Evolutionary conservation across 805 yeast genomes (phyloP), one percentile per base, ranked within the genome.

Genomic region (Wickerhamomyces sydowiorum): DNA sequence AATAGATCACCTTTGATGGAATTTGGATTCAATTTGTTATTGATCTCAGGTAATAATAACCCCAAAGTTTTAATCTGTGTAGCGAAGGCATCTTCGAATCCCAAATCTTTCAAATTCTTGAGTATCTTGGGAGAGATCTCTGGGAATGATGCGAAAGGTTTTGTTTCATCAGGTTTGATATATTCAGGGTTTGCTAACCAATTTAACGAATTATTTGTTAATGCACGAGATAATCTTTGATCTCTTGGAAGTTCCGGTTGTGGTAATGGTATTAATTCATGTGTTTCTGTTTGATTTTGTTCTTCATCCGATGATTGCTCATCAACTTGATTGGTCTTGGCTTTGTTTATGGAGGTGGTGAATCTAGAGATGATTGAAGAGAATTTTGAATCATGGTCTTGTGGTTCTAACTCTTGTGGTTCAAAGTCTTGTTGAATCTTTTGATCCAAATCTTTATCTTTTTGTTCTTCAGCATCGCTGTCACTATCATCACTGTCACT

Each of bases 201-300:
- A 59, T 75, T 70, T 38, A 79, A 54, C 45, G 68, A 71, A 33
- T 62, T 55, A 31, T 65, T 61, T n/a, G 56, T 52, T 29, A 56
- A 41, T 15, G 57, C 54, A 3, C 70, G 57, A 7, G 62, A 46
- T 18, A 78, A 58, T 39, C 57, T 60, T 35, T 60, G 59, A 50
- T 80, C 84, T 42, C 66, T 65, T 4, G 86, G 87, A 22, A 81
- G 63, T 27, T 67, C 79, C 0, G 96, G 96, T 60, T 88, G 96
- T 1, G 98, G 97, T 33, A 91, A 65, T 17, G 96, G 95, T 6
- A 74, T 80, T 32, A 91, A 60, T 36, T 65, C 71, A 53, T 65
- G 72, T 18, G 48, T 44, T 22, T 61, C 67, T 2, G 46, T 46
- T 4, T 47, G 56, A n/a, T 58, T 57, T 7, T 43, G 57, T 8